Conservation (phyloP, 169 alveolate genomes). For the Plasmodium knowlesi region DNA sequence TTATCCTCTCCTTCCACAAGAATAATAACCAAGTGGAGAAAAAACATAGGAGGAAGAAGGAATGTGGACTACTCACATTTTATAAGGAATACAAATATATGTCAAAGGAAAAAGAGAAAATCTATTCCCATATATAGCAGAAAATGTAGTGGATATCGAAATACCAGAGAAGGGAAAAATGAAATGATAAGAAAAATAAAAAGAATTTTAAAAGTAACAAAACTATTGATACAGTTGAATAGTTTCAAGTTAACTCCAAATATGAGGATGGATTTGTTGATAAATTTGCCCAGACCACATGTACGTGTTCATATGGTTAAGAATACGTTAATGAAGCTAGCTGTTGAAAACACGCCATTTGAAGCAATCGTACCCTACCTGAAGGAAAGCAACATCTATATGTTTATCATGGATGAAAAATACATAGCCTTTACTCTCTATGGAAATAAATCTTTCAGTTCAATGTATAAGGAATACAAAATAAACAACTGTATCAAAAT, state of each 20-base stretch:
- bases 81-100: background rate
- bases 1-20: background rate
- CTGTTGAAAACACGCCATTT: constrained; percentile 64
- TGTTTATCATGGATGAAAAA: constrained; percentile 65
- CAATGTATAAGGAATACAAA: constrained; percentile 60
- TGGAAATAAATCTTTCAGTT: constrained; percentile 37
- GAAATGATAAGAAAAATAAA: constrained; percentile 63
- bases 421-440: constrained; percentile 64
- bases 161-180: constrained; percentile 72
- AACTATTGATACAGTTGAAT: constrained; percentile 57
- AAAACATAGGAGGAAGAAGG: background rate
- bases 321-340: constrained; percentile 53
- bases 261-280: constrained; percentile 65
- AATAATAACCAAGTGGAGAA: background rate
- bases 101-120: background rate
- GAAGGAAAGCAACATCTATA: constrained; percentile 59
- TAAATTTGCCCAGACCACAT: constrained; percentile 75
- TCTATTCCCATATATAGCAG: constrained; percentile 18
- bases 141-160: constrained; percentile 69
- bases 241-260: constrained; percentile 73
- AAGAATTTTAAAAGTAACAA: constrained; percentile 73
- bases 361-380: constrained; percentile 67
- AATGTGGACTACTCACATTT: background rate
- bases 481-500: constrained; percentile 35
- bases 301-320: constrained; percentile 76